A percentile compares a stretch with the other conserved stretches of the same genome.
Conservation (phyloP, 768 basidiomycete genomes). For the Hydnomerulius pinastri region DNA sequence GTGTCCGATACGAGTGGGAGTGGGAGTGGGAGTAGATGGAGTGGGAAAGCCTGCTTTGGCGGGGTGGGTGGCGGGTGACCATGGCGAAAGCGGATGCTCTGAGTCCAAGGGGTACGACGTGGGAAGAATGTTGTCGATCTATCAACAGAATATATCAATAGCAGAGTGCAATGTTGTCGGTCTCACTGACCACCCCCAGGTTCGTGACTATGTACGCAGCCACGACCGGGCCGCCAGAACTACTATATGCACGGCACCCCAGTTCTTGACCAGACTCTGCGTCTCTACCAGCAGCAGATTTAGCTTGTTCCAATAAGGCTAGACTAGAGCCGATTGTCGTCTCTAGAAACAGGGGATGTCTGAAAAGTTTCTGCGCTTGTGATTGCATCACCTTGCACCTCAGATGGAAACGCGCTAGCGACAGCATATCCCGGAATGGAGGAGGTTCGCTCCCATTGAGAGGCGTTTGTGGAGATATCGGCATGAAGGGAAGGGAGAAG, state of each 20-base stretch:
- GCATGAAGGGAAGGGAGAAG: slow-evolving; percentile 48
- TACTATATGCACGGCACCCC: neutral
- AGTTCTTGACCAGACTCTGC: slow-evolving; percentile 13
- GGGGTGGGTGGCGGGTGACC: slow-evolving; percentile 14
- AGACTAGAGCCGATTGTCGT: slow-evolving; percentile 27
- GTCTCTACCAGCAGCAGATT: slow-evolving; percentile 22
- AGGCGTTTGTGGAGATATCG: slow-evolving; percentile 26
- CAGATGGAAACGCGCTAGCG: slow-evolving; percentile 43
- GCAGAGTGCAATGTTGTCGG: neutral
- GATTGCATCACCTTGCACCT: slow-evolving; percentile 38
- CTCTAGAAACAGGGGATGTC: slow-evolving; percentile 47
- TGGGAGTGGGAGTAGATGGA: neutral
- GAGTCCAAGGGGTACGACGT: slow-evolving; percentile 31
- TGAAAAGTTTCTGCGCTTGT: slow-evolving; percentile 34
- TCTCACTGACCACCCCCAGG: slow-evolving; percentile 22
- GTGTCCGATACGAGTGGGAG: neutral
- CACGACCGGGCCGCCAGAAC: neutral
- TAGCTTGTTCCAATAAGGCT: slow-evolving; percentile 7
- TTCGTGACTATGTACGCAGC: neutral
- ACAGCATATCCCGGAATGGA: slow-evolving; percentile 38
- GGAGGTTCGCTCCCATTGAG: slow-evolving; percentile 35
- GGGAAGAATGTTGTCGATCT: slow-evolving; percentile 39
- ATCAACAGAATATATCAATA: slow-evolving; percentile 28
- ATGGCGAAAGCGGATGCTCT: slow-evolving; percentile 8
- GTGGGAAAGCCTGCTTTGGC: neutral